Conservation (phyloP, 495 filamentous ascomycete species). For the Neurospora sp. region DNA sequence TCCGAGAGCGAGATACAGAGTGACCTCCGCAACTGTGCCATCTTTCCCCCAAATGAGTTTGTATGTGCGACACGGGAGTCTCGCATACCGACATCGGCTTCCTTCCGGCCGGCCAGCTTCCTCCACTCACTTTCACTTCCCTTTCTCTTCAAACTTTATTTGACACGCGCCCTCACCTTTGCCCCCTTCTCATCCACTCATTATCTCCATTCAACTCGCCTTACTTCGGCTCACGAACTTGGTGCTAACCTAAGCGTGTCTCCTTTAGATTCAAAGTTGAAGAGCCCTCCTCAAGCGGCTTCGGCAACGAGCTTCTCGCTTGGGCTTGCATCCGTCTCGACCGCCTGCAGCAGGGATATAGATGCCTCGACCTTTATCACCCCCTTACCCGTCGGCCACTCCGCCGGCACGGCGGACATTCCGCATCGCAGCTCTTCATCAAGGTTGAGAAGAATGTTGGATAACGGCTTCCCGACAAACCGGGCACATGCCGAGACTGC, state of each 20-base stretch:
- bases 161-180: neutral
- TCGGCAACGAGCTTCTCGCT: conserved; percentile 54
- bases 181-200: neutral
- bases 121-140: neutral
- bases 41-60: neutral
- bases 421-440: conserved; percentile 61
- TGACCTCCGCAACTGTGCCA: neutral
- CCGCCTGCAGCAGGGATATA: conserved; percentile 64
- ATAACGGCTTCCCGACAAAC: conserved; percentile 2
- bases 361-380: conserved; percentile 63
- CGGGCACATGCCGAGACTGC: neutral
- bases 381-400: conserved; percentile 18
- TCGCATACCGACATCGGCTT: neutral
- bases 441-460: conserved; percentile 39
- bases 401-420: conserved; percentile 38
- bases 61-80: neutral
- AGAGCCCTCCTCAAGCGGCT: conserved; percentile 43
- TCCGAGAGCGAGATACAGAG: neutral
- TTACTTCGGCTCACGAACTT: neutral
- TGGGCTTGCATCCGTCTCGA: conserved; percentile 90
- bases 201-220: neutral
- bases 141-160: neutral
- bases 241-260: conserved; percentile 3
- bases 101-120: neutral
- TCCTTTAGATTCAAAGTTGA: conserved; percentile 66